Percentiles rank a stretch among this genome's conserved stretches.
Conservation (phyloP, 495 filamentous ascomycete genomes). For the Cercophora samala region DNA sequence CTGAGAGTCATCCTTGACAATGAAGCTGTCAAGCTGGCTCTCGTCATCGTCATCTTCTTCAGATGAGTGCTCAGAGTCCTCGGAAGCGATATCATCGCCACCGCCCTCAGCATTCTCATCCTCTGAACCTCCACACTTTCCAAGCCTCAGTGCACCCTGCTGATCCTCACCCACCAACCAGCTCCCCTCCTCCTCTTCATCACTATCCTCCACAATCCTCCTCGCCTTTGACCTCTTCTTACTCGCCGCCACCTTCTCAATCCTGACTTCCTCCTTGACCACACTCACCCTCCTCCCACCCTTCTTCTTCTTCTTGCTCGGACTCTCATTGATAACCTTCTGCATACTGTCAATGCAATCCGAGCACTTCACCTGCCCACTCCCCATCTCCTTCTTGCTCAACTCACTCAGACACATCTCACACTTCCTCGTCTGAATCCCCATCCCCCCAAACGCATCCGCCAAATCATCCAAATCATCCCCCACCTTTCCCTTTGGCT, state of each 20-base stretch:
- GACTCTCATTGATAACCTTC: conserved; percentile 38
- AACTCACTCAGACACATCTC: conserved; percentile 81
- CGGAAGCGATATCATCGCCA: conserved; percentile 70
- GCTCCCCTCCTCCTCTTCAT: conserved; percentile 59
- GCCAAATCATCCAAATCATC: conserved; percentile 78
- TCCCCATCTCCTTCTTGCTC: conserved; percentile 51
- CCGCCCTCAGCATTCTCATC: conserved; percentile 85
- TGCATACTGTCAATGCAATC: conserved; percentile 29
- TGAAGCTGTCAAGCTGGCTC: conserved; percentile 46
- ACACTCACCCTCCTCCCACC: conserved; percentile 46
- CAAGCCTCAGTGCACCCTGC: conserved; percentile 55
- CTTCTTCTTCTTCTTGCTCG: conserved; percentile 39
- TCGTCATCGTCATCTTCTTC: conserved; percentile 40
- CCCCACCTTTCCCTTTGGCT: conserved; percentile 43
- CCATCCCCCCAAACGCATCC: conserved; percentile 77
- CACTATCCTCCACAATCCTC: conserved; percentile 56
- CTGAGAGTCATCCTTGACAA: conserved; percentile 40
- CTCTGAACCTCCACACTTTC: conserved; percentile 74
- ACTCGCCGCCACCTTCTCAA: conserved; percentile 31
- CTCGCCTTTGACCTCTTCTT: conserved; percentile 46
- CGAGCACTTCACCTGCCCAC: conserved; percentile 51
- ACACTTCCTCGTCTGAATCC: conserved; percentile 76
- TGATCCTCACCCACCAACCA: conserved; percentile 72
- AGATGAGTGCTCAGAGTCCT: conserved; percentile 48
- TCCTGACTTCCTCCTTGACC: conserved; percentile 46